phyloP scores from a whole-genome alignment of 164 flowering plant genomes.

The Aristolochia fimbriata region DNA sequence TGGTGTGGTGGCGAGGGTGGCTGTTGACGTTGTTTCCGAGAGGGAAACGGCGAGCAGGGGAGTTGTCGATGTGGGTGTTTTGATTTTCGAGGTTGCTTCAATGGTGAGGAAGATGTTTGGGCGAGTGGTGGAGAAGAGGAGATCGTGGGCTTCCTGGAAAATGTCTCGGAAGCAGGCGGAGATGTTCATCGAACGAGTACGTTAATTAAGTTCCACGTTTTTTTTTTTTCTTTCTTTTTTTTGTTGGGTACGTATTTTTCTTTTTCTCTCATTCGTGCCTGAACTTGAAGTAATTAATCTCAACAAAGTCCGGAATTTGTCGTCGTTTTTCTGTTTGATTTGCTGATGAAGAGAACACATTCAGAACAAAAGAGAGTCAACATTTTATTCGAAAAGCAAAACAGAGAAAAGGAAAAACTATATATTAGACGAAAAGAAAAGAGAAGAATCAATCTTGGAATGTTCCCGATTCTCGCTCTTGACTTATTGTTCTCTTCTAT shows the following conservation, averaged over 20 bases:
- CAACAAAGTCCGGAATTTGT: background rate
- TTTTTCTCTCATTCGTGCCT: too few relatives aligned
- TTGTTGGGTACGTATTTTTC: background rate
- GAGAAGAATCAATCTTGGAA: too few relatives aligned
- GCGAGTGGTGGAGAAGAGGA: constrained; percentile 11
- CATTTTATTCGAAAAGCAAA: background rate
- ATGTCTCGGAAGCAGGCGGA: constrained; percentile 17
- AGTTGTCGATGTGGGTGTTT: constrained; percentile 13
- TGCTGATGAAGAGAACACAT: too few relatives aligned
- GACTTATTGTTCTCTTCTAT: too few relatives aligned
- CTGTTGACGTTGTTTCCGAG: background rate
- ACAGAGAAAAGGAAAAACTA: background rate
- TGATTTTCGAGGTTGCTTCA: constrained; percentile 7
- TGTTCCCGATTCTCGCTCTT: too few relatives aligned
- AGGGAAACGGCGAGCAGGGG: constrained; percentile 14
- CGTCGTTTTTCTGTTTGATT: too few relatives aligned
- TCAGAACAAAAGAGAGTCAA: background rate
- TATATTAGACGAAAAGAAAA: too few relatives aligned
- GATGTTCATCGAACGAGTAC: constrained; percentile 50
- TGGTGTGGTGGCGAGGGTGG: background rate
- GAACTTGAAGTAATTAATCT: too few relatives aligned
- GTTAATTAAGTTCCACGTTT: background rate
- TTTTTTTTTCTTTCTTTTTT: background rate
- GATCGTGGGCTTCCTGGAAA: constrained; percentile 14
- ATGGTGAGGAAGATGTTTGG: constrained; percentile 10